Conservation (phyloP, 305 asterid genomes). For the Nicotiana rustica region DNA sequence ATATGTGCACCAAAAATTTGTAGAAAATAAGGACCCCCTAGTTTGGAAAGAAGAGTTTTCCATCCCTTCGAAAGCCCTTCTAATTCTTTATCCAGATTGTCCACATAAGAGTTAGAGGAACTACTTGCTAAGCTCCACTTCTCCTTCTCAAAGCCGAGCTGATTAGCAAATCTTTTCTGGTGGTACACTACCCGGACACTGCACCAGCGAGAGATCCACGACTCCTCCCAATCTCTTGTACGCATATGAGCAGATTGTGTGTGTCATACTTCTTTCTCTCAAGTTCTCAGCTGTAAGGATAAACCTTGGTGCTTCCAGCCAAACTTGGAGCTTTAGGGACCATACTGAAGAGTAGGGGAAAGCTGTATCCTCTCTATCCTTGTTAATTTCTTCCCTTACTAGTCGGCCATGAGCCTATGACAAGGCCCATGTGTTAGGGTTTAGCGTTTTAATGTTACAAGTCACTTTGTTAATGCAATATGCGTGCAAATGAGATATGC, state of each 20-base stretch:
- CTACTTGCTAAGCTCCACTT: conserved; percentile 10
- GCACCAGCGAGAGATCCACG: background rate
- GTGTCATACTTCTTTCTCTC: background rate
- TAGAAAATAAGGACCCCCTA: background rate
- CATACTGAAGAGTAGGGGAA: background rate
- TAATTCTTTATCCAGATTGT: conserved; percentile 9
- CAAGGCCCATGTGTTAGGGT: background rate
- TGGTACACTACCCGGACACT: background rate
- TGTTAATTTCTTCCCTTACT: background rate
- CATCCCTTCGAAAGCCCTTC: background rate
- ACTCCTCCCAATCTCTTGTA: conserved; percentile 15
- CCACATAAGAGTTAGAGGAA: background rate
- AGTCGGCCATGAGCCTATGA: background rate
- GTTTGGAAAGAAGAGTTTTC: background rate
- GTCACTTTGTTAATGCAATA: background rate
- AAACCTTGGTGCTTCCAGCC: conserved; percentile 15
- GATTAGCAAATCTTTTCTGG: background rate
- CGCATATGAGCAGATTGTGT: background rate
- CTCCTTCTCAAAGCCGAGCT: conserved; percentile 4
- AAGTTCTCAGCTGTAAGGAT: background rate
- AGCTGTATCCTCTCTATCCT: background rate
- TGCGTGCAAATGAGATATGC: background rate
- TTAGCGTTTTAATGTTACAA: background rate
- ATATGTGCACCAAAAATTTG: background rate
- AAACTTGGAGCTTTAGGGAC: background rate